phyloP scores from a whole-genome alignment of 2,329 filamentous ascomycete genomes.

The Shiraia sp. region DNA sequence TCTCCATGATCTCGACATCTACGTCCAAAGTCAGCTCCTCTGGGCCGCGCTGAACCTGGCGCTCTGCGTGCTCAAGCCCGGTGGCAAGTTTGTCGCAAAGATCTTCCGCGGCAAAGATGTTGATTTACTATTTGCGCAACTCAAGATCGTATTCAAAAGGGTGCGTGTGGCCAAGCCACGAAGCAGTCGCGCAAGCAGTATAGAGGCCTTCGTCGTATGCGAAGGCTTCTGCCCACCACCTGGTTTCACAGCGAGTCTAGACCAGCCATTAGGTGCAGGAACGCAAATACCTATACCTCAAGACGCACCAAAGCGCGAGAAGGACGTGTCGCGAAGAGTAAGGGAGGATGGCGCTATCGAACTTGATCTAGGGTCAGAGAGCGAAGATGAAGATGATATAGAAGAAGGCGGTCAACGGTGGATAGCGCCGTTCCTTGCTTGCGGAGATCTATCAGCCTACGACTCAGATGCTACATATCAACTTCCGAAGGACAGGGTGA shows the following conservation, averaged over 20 bases:
- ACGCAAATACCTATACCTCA: conserved; percentile 53
- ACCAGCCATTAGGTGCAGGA: conserved; percentile 72
- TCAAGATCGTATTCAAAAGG: conserved; percentile 85
- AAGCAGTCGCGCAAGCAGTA: conserved; percentile 91
- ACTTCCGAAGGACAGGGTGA: conserved; percentile 82
- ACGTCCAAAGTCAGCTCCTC: conserved; percentile 93
- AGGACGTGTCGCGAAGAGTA: conserved; percentile 30
- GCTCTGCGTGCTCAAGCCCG: conserved; percentile 86
- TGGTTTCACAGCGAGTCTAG: conserved; percentile 75
- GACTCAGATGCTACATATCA: conserved; percentile 95
- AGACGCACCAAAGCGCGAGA: conserved; percentile 10
- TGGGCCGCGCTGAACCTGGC: conserved; percentile 93
- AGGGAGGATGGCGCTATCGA: conserved; percentile 55
- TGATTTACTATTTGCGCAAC: conserved; percentile 91
- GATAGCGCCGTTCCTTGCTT: conserved; percentile 97
- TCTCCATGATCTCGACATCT: conserved; percentile 95
- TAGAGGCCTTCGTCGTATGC: conserved; percentile 96
- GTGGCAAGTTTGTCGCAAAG: conserved; percentile 96
- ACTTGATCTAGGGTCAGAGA: conserved; percentile 51
- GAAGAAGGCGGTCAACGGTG: conserved; percentile 63
- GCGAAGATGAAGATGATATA: conserved; percentile 41
- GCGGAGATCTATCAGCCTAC: conserved; percentile 90
- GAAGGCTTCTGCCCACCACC: conserved; percentile 81
- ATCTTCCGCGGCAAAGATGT: conserved; percentile 95
- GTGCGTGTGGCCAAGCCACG: conserved; percentile 93